Conservation (phyloP, 1,139 yeast genomes). For the Zhuliangozyma blackwelliae region DNA sequence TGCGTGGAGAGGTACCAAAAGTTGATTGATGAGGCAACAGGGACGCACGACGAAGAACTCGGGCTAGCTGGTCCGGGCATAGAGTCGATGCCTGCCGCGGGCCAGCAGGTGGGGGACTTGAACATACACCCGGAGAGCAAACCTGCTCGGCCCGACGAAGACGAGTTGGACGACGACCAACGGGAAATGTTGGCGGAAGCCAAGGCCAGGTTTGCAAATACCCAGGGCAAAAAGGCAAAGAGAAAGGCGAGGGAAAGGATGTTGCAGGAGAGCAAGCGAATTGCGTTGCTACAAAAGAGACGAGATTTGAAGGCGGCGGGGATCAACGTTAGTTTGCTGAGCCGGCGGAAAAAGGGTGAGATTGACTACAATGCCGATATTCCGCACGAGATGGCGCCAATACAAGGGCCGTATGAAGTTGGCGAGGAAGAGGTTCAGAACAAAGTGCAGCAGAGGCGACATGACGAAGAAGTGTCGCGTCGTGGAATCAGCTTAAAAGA, state of each 20-base stretch:
- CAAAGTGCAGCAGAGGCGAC: slow-evolving; percentile 31
- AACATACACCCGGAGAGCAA: slow-evolving; percentile 75
- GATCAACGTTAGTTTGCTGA: slow-evolving; percentile 50
- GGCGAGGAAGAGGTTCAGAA: slow-evolving; percentile 50
- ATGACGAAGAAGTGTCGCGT: slow-evolving; percentile 42
- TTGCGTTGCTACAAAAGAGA: slow-evolving; percentile 75
- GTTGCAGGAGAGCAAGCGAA: slow-evolving; percentile 65
- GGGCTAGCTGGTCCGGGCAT: slow-evolving; percentile 51
- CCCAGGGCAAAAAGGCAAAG: slow-evolving; percentile 93
- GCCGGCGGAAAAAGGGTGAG: slow-evolving; percentile 47
- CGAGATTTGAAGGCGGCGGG: slow-evolving; percentile 88
- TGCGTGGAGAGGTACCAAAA: slow-evolving; percentile 86
- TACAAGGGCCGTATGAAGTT: slow-evolving; percentile 66
- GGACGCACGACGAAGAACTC: slow-evolving; percentile 22
- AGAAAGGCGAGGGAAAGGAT: slow-evolving; percentile 84
- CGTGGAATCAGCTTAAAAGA: slow-evolving; percentile 48
- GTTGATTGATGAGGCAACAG: slow-evolving; percentile 55
- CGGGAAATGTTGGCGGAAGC: slow-evolving; percentile 93
- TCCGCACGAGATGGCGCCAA: slow-evolving; percentile 74
- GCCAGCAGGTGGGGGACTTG: slow-evolving; percentile 35
- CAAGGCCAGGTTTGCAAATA: slow-evolving; percentile 82
- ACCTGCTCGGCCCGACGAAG: slow-evolving; percentile 79
- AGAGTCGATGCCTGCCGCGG: slow-evolving; percentile 48
- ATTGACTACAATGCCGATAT: slow-evolving; percentile 83
- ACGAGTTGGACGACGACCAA: slow-evolving; percentile 82